Evolutionary conservation across 495 filamentous ascomycete species (phyloP).

Genomic region (Hypomontagnella monticulosa): DNA sequence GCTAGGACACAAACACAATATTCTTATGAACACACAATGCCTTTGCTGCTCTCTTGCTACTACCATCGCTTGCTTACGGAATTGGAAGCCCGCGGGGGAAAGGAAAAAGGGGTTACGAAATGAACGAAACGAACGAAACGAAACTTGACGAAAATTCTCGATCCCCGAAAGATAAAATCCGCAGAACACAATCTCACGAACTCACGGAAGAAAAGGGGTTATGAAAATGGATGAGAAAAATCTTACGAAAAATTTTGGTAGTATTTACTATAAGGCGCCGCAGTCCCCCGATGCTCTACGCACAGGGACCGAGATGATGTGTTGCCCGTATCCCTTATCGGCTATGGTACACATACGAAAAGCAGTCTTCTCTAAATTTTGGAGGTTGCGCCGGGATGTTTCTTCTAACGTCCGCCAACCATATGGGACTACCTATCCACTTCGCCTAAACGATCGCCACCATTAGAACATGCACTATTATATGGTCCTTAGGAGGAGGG

Average conservation of each 20-base stretch:
- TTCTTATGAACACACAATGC: not conserved
- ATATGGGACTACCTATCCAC: constrained; percentile 53
- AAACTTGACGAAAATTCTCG: too few relatives aligned
- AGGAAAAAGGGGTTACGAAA: too few relatives aligned
- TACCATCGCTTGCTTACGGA: not conserved
- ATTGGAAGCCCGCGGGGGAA: too few relatives aligned
- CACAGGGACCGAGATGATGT: constrained; percentile 22
- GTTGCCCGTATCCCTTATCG: constrained; percentile 20
- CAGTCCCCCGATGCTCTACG: constrained; percentile 22
- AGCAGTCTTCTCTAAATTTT: constrained; percentile 12
- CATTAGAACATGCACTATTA: constrained; percentile 17
- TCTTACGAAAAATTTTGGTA: constrained; percentile 20
- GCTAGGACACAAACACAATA: not conserved
- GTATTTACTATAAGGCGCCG: constrained; percentile 37
- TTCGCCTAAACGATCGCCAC: constrained; percentile 50
- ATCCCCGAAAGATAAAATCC: not conserved
- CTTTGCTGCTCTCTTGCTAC: not conserved
- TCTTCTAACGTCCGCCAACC: not conserved
- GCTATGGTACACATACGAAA: constrained; percentile 44
- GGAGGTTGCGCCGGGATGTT: constrained; percentile 25
- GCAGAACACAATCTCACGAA: not conserved
- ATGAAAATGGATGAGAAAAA: constrained; percentile 6
- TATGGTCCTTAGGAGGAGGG: not conserved
- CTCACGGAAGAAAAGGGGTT: not conserved
- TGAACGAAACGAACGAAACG: too few relatives aligned